Base-by-base conservation (phyloP, 768 basidiomycete genomes). In the Pisolithus marmoratus region DNA sequence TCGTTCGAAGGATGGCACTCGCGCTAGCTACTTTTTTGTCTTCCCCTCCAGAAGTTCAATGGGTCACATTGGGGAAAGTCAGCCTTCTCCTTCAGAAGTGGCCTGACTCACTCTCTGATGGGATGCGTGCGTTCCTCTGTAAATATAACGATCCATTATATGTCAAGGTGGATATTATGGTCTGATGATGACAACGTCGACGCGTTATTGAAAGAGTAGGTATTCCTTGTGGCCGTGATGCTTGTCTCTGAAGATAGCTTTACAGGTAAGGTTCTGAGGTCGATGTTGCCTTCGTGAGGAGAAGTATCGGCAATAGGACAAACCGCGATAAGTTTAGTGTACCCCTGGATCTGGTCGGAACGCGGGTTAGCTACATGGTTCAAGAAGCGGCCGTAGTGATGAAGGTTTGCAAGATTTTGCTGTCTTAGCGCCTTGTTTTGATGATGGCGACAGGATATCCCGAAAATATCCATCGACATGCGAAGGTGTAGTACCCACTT, bases 101-200 rank as follows among this genome's bases (percentile, higher is more conserved):
- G 4, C 72, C 91, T 2, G 93, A 94, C 56, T 78, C 96, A 53
- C 80, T 99, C 8, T 82, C 87, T 7, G 96, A 90, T 69, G 95
- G 98, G 69, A 94, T 99, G 91, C 81, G 94, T 42, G 96, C 98
- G 20, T 99, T 99, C 69, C 98, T 98, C 77, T 97, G 95, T 83
- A 99, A 99, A 70, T 98, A 99, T 72, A 98, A 98, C 63, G 95
- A 99, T 63, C 95, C 95, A 5, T 73, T 95, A n/a, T 99, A 98
- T 62, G 94, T 98, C 67, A 99, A 99, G 70, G 82, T 97, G 48
- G 96, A 97, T 60, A 96, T 98, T 65, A 99, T 99, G 96, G 90
- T 97, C 47, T 79, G 92, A 77, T 20, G 95, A 97, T 55, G 84
- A 81, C 68, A 99, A 97, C 60, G 90, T 95, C 1, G 94, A 97